Evolutionary conservation across 495 filamentous ascomycete species (phyloP).

Genomic region (Patellaria atrata): DNA sequence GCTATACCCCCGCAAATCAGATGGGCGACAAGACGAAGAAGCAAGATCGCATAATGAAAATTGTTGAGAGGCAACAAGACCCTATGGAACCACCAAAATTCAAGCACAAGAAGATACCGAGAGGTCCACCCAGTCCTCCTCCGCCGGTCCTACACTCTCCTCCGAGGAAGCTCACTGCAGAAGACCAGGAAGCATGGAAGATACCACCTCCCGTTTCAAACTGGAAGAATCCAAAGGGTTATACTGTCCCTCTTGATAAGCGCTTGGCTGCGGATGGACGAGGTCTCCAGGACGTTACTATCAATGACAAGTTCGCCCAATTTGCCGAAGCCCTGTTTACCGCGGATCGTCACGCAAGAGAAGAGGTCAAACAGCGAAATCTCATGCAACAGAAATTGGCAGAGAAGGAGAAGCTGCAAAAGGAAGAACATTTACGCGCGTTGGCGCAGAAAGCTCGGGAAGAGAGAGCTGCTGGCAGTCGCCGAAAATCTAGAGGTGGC

Average conservation of each 20-base stretch:
- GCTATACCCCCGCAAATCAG: constrained; percentile 90
- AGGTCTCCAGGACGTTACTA: constrained; percentile 83
- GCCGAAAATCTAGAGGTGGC: neutral
- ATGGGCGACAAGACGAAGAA: constrained; percentile 84
- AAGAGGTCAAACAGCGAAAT: constrained; percentile 84
- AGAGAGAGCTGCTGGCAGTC: constrained; percentile 35
- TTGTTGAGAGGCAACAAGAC: constrained; percentile 85
- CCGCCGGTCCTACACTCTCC: constrained; percentile 93
- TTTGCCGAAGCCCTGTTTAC: constrained; percentile 90
- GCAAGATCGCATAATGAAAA: constrained; percentile 96
- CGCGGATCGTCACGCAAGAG: constrained; percentile 84
- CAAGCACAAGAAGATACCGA: constrained; percentile 95
- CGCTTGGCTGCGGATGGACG: constrained; percentile 91
- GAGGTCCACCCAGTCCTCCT: constrained; percentile 84
- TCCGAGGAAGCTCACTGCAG: constrained; percentile 85
- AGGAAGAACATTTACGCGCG: constrained; percentile 82
- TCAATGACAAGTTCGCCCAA: constrained; percentile 98
- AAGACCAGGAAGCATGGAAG: constrained; percentile 93
- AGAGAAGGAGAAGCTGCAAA: constrained; percentile 87
- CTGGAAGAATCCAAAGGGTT: constrained; percentile 99
- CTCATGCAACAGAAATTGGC: constrained; percentile 93
- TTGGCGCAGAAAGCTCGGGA: constrained; percentile 87
- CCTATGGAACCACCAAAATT: constrained; percentile 98
- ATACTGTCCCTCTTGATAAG: constrained; percentile 93
- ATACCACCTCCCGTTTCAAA: constrained; percentile 91